Evolutionary conservation across 2,329 filamentous ascomycete genomes (phyloP).

Genomic region (Penicillium sp.): DNA sequence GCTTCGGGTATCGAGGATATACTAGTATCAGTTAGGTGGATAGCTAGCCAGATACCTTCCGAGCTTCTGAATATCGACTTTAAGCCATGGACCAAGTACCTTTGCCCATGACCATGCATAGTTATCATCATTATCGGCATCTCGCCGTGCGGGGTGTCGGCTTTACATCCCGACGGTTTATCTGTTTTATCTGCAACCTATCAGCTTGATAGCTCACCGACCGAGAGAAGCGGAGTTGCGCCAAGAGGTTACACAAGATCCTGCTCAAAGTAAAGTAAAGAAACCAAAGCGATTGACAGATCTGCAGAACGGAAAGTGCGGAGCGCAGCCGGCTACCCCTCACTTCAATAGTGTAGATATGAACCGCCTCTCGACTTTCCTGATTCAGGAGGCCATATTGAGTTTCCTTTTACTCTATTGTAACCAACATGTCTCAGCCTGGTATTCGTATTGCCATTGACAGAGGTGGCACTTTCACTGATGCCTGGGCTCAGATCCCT

Average conservation of each 20-base stretch:
- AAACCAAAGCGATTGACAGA: background rate
- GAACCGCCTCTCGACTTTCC: background rate
- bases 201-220: background rate
- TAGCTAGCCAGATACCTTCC: background rate
- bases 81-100: background rate
- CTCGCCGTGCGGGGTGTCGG: background rate
- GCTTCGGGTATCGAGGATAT: no score
- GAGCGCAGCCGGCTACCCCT: background rate
- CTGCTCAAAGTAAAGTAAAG: background rate
- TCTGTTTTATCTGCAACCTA: background rate
- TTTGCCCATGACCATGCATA: background rate
- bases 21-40: no score
- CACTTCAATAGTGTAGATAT: background rate
- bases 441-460: conserved; percentile 12
- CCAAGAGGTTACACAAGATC: background rate
- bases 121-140: background rate
- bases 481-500: conserved; percentile 26
- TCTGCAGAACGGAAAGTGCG: background rate
- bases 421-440: background rate
- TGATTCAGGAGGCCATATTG: background rate
- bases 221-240: background rate
- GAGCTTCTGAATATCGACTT: background rate
- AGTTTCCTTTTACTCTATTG: background rate
- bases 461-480: conserved; percentile 33
- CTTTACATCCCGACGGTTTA: background rate